Percentiles rank a stretch among this genome's conserved stretches.
Evolutionary conservation across 768 basidiomycete genomes (phyloP).

Genomic region (Infundibulicybe gibba): DNA sequence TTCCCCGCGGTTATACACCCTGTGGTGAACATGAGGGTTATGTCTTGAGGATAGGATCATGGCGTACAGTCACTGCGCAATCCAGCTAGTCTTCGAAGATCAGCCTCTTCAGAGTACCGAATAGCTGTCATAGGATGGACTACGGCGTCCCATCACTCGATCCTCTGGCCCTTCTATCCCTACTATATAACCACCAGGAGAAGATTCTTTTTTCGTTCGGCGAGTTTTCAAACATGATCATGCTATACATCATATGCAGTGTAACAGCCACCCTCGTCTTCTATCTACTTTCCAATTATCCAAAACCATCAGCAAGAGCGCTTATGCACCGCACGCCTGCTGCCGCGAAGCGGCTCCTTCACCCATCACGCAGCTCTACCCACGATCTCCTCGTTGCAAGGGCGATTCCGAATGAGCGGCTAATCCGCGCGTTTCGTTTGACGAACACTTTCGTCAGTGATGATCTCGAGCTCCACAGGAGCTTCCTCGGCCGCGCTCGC

Average conservation of each 20-base stretch:
- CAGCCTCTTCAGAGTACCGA: no score
- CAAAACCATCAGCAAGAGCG: background rate
- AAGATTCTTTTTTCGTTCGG: no score
- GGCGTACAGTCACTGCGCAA: no score
- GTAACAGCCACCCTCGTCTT: background rate
- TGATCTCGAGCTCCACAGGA: slow-evolving; percentile 27
- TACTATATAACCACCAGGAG: no score
- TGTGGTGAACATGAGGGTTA: no score
- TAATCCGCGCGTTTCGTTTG: slow-evolving; percentile 28
- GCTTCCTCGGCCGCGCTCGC: slow-evolving; percentile 25
- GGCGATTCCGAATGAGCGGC: slow-evolving; percentile 29
- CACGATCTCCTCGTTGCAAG: slow-evolving; percentile 23
- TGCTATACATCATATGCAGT: background rate
- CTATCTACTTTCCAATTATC: background rate
- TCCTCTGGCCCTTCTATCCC: no score
- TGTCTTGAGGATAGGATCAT: no score
- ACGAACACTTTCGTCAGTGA: slow-evolving; percentile 52
- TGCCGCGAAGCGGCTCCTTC: slow-evolving; percentile 3
- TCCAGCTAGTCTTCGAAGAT: no score
- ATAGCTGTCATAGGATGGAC: no score
- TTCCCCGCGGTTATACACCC: no score
- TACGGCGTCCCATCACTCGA: no score
- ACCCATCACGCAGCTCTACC: slow-evolving; percentile 6
- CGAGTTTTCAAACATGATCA: background rate
- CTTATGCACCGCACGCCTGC: background rate